These are phyloP conservation scores for Trichoderma sp. DNA, from an alignment of 2,329 filamentous ascomycete species.

Conservation along the genomic window DNA sequence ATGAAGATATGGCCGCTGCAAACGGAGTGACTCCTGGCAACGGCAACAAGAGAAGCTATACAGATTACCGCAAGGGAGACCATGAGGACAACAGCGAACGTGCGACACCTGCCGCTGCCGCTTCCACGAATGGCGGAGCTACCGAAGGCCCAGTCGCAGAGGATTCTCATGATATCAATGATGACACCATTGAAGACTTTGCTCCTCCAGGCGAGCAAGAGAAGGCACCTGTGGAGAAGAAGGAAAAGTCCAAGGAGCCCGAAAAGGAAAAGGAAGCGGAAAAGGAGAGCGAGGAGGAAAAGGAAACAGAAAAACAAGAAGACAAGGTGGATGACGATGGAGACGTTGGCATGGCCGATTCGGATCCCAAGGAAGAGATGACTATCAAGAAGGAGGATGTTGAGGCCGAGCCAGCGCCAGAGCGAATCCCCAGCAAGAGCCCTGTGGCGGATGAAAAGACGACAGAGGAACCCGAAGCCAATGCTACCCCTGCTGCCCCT, in stretches of 20 bases:
- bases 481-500: not conserved
- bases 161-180: constrained; percentile 37
- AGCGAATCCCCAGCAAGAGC: constrained; percentile 29
- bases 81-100: constrained; percentile 38
- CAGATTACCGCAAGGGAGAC: constrained; percentile 47
- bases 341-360: constrained; percentile 50
- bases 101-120: constrained; percentile 38
- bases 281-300: not conserved
- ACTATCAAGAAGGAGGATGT: constrained; percentile 41
- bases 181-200: constrained; percentile 46
- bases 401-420: constrained; percentile 33
- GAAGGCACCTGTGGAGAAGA: constrained; percentile 24
- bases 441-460: constrained; percentile 24
- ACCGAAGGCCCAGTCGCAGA: constrained; percentile 29
- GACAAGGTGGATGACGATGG: constrained; percentile 45
- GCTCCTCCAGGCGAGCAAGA: constrained; percentile 29
- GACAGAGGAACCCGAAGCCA: constrained; percentile 22
- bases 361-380: constrained; percentile 32
- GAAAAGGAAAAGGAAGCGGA: constrained; percentile 6
- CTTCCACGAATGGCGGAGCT: constrained; percentile 32
- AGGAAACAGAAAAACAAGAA: constrained; percentile 24
- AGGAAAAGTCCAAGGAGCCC: constrained; percentile 3
- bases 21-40: constrained; percentile 65
- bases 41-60: constrained; percentile 49
- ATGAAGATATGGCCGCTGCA: constrained; percentile 72